These are phyloP conservation scores for Tanacetum coccineum DNA, from an alignment of 129 eudicot genomes.

Conservation along the genomic window DNA sequence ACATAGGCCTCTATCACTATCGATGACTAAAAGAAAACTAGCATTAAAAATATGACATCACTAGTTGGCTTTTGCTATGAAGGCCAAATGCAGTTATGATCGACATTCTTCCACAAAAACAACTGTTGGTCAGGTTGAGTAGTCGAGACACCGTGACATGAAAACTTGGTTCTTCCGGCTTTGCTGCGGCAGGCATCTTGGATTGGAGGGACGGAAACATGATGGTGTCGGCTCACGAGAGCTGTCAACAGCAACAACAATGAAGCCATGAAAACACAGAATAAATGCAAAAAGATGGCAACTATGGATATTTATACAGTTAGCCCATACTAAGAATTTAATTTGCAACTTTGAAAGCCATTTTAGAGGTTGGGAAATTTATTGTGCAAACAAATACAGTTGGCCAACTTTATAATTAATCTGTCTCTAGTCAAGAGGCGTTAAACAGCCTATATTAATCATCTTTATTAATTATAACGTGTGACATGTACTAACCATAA, in stretches of 20 bases:
- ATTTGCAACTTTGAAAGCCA: constrained; percentile 2
- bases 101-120: constrained; percentile 5
- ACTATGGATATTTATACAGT: not conserved
- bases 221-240: constrained; percentile 19
- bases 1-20: no score
- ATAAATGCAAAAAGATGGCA: constrained; percentile 1
- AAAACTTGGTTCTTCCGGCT: constrained; percentile 16
- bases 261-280: constrained; percentile 22
- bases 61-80: no score
- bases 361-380: constrained; percentile 16
- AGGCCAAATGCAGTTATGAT: constrained; percentile 17
- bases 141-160: constrained; percentile 9
- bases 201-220: not conserved
- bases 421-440: constrained; percentile 11
- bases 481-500: no score
- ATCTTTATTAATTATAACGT: no score
- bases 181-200: not conserved
- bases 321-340: not conserved
- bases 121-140: constrained; percentile 5
- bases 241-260: constrained; percentile 26
- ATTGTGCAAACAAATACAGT: constrained; percentile 8
- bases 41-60: no score
- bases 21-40: no score
- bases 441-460: constrained; percentile 15
- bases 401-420: constrained; percentile 18